Conservation (phyloP, 495 filamentous ascomycete genomes). For the Darksidea phi region DNA sequence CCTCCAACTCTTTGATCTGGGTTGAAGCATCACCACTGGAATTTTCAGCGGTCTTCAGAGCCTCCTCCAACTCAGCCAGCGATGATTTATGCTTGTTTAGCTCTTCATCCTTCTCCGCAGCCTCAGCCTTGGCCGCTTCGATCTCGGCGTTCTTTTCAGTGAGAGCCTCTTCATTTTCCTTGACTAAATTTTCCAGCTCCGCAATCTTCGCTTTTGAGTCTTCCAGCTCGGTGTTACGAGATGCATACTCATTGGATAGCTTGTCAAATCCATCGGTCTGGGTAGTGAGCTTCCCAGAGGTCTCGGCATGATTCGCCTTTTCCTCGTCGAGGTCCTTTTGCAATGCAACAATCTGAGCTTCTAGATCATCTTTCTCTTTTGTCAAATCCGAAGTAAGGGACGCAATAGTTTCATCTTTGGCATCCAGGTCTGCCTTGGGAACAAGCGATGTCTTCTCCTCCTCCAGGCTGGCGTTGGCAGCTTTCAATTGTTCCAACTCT, state of each 20-base stretch:
- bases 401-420: slow-evolving; percentile 10
- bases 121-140: too few species aligned
- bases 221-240: not conserved
- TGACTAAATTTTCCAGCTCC: not conserved
- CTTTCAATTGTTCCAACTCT: slow-evolving; percentile 5
- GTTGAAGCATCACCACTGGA: too few species aligned
- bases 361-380: slow-evolving; percentile 8
- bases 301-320: not conserved
- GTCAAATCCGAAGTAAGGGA: not conserved
- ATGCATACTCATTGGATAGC: not conserved
- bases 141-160: too few species aligned
- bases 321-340: slow-evolving; percentile 7
- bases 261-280: slow-evolving; percentile 1
- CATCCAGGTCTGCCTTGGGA: slow-evolving; percentile 11
- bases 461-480: not conserved
- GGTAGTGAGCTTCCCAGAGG: not conserved
- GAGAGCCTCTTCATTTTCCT: not conserved
- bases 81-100: not conserved
- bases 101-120: slow-evolving; percentile 2
- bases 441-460: slow-evolving; percentile 4
- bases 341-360: slow-evolving; percentile 1
- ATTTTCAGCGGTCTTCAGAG: too few species aligned
- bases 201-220: not conserved
- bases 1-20: slow-evolving; percentile 9
- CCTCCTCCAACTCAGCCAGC: not conserved